These are phyloP conservation scores for Bisporella sp. DNA, from an alignment of 2,329 filamentous ascomycete genomes.

Conservation along the genomic window DNA sequence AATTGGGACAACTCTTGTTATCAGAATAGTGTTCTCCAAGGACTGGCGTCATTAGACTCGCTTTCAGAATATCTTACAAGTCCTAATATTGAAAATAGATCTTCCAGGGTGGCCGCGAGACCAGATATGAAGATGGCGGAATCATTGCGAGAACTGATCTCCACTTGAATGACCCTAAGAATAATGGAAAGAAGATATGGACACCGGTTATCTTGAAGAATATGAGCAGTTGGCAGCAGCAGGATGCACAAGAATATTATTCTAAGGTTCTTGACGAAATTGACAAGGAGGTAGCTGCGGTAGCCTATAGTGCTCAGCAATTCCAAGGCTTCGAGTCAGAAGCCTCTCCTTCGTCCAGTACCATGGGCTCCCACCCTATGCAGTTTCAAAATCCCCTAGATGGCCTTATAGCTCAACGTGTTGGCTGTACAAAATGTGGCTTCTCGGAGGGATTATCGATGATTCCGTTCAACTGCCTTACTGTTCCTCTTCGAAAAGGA, in stretches of 20 bases:
- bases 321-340: slow-evolving; percentile 20
- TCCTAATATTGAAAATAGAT: slow-evolving; percentile 29
- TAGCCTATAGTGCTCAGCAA: slow-evolving; percentile 24
- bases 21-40: slow-evolving; percentile 91
- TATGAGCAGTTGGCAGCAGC: slow-evolving; percentile 93
- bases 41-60: slow-evolving; percentile 67
- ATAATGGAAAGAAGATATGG: slow-evolving; percentile 74
- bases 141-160: slow-evolving; percentile 48
- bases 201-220: slow-evolving; percentile 76
- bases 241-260: slow-evolving; percentile 97
- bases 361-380: neutral
- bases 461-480: slow-evolving; percentile 91
- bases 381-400: slow-evolving; percentile 70
- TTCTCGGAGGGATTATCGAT: slow-evolving; percentile 83
- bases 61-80: slow-evolving; percentile 59
- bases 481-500: slow-evolving; percentile 66
- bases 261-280: slow-evolving; percentile 82
- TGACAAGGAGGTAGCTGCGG: slow-evolving; percentile 64
- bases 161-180: slow-evolving; percentile 61
- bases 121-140: slow-evolving; percentile 26
- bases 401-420: slow-evolving; percentile 79
- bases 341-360: slow-evolving; percentile 1
- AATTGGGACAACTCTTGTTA: slow-evolving; percentile 97
- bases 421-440: slow-evolving; percentile 79
- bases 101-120: slow-evolving; percentile 10